Evolutionary conservation across 768 basidiomycete genomes (phyloP), one percentile per base, ranked within the genome.

Genomic region (Kwoniella heveanensis): DNA sequence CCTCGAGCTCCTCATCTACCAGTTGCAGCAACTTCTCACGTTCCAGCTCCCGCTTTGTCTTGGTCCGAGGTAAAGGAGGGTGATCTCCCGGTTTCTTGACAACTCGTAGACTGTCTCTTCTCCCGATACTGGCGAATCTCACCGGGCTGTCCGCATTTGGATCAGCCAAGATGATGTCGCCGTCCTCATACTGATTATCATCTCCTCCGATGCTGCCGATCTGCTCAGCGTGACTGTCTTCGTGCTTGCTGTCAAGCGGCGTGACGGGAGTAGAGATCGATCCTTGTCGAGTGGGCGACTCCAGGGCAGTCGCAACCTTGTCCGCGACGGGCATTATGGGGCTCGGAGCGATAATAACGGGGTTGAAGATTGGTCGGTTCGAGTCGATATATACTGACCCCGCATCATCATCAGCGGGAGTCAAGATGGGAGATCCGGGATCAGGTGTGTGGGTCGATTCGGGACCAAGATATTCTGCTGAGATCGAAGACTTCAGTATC

Each of bases 1-100:
- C 68, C 54, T 75, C 73, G n/a, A 77, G 57, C 50, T 79, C 75
- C 54, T 76, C 77, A 32, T 78, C 78, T 7, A 79, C 64, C 60
- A 72, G 56, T 17, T 62, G 65, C 63, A 79, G 76, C 32, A 79
- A 54, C 55, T 68, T 62, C 52, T 79, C 77, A 21, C 78, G 37
- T 61, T 77, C 77, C 37, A 71, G 60, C 48, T 79, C 78, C n/a
- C 75, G 61, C 60, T 74, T 74, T 1, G 72, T 74, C 65, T 72
- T 77, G 17, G 51, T 57, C 22, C 65, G 47, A 15, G 69, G 64
- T 15, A 60, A 30, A 52, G 53, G 54, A 2, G 70, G 66, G 19
- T 60, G 52, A 30, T 66, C 60, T 21, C 60, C 56, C 2, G 62
- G 54, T 22, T 67, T 67, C 37, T 65, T 65, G 19, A 73, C 46